These are phyloP conservation scores for Phanerochaete sordida DNA, from an alignment of 768 basidiomycete species.

Conservation along the genomic window DNA sequence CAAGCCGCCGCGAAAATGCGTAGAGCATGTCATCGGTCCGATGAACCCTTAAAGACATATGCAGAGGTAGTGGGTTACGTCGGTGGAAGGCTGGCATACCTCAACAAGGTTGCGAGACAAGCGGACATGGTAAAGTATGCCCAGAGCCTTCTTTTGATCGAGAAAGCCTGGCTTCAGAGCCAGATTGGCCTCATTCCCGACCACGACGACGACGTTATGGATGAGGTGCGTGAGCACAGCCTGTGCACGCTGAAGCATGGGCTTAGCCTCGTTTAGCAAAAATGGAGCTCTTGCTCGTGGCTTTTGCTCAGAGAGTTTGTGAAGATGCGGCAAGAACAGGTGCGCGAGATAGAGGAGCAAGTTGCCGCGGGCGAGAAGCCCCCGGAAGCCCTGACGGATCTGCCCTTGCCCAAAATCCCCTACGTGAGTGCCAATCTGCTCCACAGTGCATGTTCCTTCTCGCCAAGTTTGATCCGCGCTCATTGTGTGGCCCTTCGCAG, in stretches of 20 bases:
- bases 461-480: background rate
- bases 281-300: conserved; percentile 83
- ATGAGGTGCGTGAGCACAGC: conserved; percentile 53
- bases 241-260: background rate
- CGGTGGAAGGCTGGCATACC: conserved; percentile 78
- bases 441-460: background rate
- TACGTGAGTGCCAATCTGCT: conserved; percentile 39
- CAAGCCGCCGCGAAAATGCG: conserved; percentile 56
- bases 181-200: conserved; percentile 81
- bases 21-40: conserved; percentile 30
- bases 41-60: conserved; percentile 34
- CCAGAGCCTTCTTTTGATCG: conserved; percentile 59
- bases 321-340: conserved; percentile 49
- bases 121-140: conserved; percentile 63
- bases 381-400: conserved; percentile 32
- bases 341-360: conserved; percentile 37
- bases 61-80: conserved; percentile 54
- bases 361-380: conserved; percentile 33
- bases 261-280: conserved; percentile 48
- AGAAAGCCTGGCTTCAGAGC: conserved; percentile 77
- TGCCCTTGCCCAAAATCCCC: conserved; percentile 60
- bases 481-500: conserved; percentile 28
- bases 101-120: conserved; percentile 62
- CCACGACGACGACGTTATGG: conserved; percentile 86
- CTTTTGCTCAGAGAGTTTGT: conserved; percentile 73